Conservation (phyloP, 495 filamentous ascomycete species). For the Chaetomium fimeti region DNA sequence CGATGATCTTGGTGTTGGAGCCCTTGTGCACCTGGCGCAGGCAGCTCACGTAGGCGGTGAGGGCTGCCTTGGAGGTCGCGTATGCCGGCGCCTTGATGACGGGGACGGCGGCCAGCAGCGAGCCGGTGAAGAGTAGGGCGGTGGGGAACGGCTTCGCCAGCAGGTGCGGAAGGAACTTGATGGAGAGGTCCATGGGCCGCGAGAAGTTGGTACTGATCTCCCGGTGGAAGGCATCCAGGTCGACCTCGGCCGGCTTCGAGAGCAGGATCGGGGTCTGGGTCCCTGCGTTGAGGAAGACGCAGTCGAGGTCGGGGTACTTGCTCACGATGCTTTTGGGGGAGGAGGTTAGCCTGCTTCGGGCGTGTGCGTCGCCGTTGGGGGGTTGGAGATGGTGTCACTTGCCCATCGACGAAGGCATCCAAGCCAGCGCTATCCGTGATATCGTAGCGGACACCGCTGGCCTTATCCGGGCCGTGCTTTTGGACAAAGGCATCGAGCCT, state of each 20-base stretch:
- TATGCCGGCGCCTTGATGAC: slow-evolving; percentile 1
- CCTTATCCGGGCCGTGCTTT: slow-evolving; percentile 13
- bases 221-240: slow-evolving; percentile 3
- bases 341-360: too few species aligned
- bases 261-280: slow-evolving; percentile 35
- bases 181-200: slow-evolving; percentile 4
- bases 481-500: slow-evolving; percentile 15
- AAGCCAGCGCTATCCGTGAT: slow-evolving; percentile 3
- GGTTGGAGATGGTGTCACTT: neutral
- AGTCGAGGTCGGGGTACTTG: slow-evolving; percentile 56
- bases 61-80: slow-evolving; percentile 6
- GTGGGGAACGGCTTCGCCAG: slow-evolving; percentile 2
- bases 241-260: neutral
- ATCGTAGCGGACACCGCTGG: slow-evolving; percentile 4
- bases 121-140: slow-evolving; percentile 2
- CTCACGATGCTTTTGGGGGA: slow-evolving; percentile 46
- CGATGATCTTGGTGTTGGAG: slow-evolving; percentile 5
- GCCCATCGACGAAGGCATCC: slow-evolving; percentile 9
- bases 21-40: neutral
- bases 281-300: slow-evolving; percentile 53
- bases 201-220: slow-evolving; percentile 10
- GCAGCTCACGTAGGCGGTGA: neutral
- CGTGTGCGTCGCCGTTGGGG: too few species aligned
- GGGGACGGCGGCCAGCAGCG: slow-evolving; percentile 1
- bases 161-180: slow-evolving; percentile 11